phyloP scores from a whole-genome alignment of 1,284 basidiomycete genomes.

The Sphagnurus paluster region DNA sequence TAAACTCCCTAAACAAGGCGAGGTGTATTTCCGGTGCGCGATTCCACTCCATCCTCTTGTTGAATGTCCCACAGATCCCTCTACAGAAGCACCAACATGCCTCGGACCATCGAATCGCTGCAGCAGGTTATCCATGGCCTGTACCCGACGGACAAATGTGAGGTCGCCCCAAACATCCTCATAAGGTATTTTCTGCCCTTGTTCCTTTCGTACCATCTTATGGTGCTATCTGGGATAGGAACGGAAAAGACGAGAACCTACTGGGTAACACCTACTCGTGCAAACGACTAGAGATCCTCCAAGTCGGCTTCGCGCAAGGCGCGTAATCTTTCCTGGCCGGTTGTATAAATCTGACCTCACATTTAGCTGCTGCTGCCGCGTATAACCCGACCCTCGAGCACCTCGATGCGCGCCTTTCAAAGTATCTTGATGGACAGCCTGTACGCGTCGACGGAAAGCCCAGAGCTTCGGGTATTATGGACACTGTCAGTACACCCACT shows the following conservation, averaged over 20 bases:
- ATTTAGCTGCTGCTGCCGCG: slow-evolving; percentile 59
- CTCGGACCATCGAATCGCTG: slow-evolving; percentile 76
- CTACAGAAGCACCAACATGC: slow-evolving; percentile 62
- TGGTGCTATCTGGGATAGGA: slow-evolving; percentile 38
- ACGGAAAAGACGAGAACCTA: slow-evolving; percentile 73
- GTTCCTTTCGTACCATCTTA: not conserved
- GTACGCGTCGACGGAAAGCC: slow-evolving; percentile 77
- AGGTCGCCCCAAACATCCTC: slow-evolving; percentile 50
- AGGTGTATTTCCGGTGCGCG: slow-evolving; percentile 63
- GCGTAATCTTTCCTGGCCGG: not conserved
- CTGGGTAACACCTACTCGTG: slow-evolving; percentile 70
- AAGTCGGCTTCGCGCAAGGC: slow-evolving; percentile 49
- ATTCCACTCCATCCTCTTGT: not conserved
- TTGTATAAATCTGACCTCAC: not conserved
- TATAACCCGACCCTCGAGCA: slow-evolving; percentile 67
- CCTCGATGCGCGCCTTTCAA: slow-evolving; percentile 66
- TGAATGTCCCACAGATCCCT: not conserved
- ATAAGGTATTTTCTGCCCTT: slow-evolving; percentile 48
- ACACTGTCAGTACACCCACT: slow-evolving; percentile 52
- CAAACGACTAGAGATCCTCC: slow-evolving; percentile 62
- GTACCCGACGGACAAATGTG: slow-evolving; percentile 58
- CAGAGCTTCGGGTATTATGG: slow-evolving; percentile 76
- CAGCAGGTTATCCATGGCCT: slow-evolving; percentile 75
- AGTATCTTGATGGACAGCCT: slow-evolving; percentile 69
- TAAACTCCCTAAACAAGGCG: slow-evolving; percentile 41